These are phyloP conservation scores for Ophiobolus disseminans DNA, from an alignment of 2,329 filamentous ascomycete species.

Conservation along the genomic window DNA sequence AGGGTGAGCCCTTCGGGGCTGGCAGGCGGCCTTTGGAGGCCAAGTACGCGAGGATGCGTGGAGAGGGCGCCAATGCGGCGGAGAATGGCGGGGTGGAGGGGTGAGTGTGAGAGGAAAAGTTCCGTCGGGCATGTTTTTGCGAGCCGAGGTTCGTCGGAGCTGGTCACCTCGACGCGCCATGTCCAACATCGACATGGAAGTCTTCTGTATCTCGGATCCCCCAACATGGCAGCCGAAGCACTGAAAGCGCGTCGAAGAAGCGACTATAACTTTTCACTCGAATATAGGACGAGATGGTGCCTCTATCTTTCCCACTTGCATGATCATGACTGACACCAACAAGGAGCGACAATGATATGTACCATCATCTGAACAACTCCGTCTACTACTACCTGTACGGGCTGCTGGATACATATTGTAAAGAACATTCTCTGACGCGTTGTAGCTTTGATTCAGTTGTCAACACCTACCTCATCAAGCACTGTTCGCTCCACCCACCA, in stretches of 20 bases:
- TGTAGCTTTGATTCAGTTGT: conserved; percentile 80
- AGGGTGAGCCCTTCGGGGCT: conserved; percentile 30
- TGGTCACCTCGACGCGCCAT: no score
- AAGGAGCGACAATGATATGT: conserved; percentile 92
- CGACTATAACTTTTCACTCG: conserved; percentile 80
- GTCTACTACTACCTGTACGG: conserved; percentile 79
- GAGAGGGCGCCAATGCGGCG: conserved; percentile 57
- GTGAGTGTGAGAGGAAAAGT: conserved; percentile 1
- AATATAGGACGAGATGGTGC: conserved; percentile 90
- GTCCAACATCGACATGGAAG: no score
- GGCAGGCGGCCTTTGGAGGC: conserved; percentile 55
- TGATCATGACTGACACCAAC: conserved; percentile 13
- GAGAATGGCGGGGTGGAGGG: conserved; percentile 18
- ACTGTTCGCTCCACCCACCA: conserved; percentile 76
- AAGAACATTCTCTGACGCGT: conserved; percentile 2
- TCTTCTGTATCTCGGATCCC: no score
- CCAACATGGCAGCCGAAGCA: conserved; percentile 38
- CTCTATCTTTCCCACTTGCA: background rate
- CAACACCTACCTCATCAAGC: conserved; percentile 84
- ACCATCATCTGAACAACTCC: conserved; percentile 90
- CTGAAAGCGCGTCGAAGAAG: conserved; percentile 67
- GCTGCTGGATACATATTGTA: background rate
- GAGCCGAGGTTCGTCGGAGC: conserved; percentile 7
- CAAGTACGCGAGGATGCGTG: conserved; percentile 60
- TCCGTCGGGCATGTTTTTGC: background rate